Evolutionary conservation across 495 filamentous ascomycete species (phyloP), one percentile per base, ranked within the genome.

Genomic region (Astrocystis sublimbata): DNA sequence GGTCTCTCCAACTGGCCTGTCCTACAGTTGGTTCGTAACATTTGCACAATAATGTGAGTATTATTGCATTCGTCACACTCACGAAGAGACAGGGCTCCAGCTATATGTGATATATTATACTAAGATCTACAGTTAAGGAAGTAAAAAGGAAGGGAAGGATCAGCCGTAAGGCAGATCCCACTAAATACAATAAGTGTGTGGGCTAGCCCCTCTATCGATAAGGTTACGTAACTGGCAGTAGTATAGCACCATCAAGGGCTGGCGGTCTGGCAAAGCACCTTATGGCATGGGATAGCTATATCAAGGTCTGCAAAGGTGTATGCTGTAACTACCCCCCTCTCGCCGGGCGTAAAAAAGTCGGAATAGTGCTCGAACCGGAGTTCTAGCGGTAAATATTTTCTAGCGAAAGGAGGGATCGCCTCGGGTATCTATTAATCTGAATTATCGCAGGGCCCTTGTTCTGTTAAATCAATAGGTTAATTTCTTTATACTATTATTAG

Each of bases 251-350:
- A 6, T 6, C 33, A 36, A 6, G 33, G 33, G 33, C 33, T 13
- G 13, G 6, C 33, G 6, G 33, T 36, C 6, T 13, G 6, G 15
- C n/a, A n/a, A n/a, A n/a, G n/a, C n/a, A n/a, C n/a, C n/a, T n/a
- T n/a, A n/a, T n/a, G n/a, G n/a, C n/a, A n/a, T n/a, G n/a, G n/a
- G n/a, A n/a, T n/a, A n/a, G n/a, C n/a, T n/a, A n/a, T n/a, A n/a
- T n/a, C n/a, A n/a, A n/a, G n/a, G n/a, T 47, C 8, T 12, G 9
- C 23, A 19, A 47, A 12, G 43, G 43, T 24, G 21, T 1, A 19
- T 26, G 19, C 46, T 26, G 46, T 49, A n/a, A 49, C 46, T 49
- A 49, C 46, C 46, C 46, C 46, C 46, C 46, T 15, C 13, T n/a
- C 17, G 10, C 24, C n/a, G n/a, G n/a, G n/a, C n/a, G 17, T 30